A percentile compares a stretch with the other conserved stretches of the same genome.
Evolutionary conservation across 2,329 filamentous ascomycete genomes (phyloP).

Genomic region (Alternaria triticina): DNA sequence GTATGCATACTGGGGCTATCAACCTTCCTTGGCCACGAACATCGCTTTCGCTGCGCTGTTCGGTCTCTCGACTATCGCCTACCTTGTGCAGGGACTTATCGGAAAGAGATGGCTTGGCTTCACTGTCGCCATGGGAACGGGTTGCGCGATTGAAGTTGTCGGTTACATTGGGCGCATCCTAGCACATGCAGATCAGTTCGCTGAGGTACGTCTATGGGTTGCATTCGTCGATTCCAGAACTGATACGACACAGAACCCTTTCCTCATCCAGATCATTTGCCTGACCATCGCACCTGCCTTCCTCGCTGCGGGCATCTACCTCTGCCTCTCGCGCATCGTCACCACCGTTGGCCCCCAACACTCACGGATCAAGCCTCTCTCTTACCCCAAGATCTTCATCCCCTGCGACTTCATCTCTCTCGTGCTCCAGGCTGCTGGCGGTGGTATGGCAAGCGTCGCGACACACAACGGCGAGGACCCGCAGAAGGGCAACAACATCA

Average conservation of each 20-base stretch:
- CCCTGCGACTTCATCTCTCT: constrained; percentile 56
- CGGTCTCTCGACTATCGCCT: constrained; percentile 48
- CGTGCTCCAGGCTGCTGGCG: constrained; percentile 53
- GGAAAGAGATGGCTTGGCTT: constrained; percentile 52
- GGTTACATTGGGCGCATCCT: constrained; percentile 68
- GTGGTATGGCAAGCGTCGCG: constrained; percentile 50
- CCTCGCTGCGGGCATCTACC: constrained; percentile 69
- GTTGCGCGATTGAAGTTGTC: constrained; percentile 64
- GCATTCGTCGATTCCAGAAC: background rate
- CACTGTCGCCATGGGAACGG: constrained; percentile 60
- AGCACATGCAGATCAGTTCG: constrained; percentile 65
- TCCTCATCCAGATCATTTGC: constrained; percentile 71
- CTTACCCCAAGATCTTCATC: constrained; percentile 60
- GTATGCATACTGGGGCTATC: constrained; percentile 53
- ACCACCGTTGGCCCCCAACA: constrained; percentile 48
- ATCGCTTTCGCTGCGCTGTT: constrained; percentile 53
- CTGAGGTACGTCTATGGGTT: constrained; percentile 30
- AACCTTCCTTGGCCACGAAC: constrained; percentile 52
- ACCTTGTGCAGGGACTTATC: constrained; percentile 46
- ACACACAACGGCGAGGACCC: constrained; percentile 40
- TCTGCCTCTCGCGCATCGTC: constrained; percentile 60
- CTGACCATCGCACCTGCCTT: constrained; percentile 63
- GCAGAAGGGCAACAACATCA: constrained; percentile 51
- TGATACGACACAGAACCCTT: constrained; percentile 53
- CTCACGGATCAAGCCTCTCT: constrained; percentile 52